A percentile compares a stretch with the other conserved stretches of the same genome.
Conservation (phyloP, 768 basidiomycete species). For the Lyophyllum decastes region DNA sequence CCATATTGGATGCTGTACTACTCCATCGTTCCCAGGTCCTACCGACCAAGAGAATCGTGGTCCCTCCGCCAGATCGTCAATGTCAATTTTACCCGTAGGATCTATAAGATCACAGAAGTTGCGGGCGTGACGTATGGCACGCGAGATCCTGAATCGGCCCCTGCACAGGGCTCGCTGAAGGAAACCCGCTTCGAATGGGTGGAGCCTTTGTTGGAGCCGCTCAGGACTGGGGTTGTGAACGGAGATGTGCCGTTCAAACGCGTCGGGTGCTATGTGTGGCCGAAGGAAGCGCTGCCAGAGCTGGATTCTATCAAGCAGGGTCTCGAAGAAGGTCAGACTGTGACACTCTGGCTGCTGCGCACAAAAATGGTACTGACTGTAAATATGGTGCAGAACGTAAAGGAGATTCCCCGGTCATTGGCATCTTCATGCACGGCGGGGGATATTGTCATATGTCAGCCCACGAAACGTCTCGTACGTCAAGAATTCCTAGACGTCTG, state of each 20-base stretch:
- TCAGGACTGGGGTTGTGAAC: conserved; percentile 43
- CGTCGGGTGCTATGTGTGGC: conserved; percentile 53
- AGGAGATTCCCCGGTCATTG: conserved; percentile 35
- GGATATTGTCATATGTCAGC: conserved; percentile 62
- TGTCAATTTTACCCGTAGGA: conserved; percentile 52
- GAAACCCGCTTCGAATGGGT: conserved; percentile 54
- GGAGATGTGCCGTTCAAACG: conserved; percentile 39
- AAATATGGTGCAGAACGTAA: background rate
- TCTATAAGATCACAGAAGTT: conserved; percentile 55
- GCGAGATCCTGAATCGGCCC: conserved; percentile 41
- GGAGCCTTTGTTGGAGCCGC: conserved; percentile 37
- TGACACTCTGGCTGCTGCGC: background rate
- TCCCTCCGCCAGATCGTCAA: conserved; percentile 48
- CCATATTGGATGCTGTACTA: conserved; percentile 48
- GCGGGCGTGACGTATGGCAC: conserved; percentile 59
- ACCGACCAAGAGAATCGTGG: conserved; percentile 52
- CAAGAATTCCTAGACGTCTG: conserved; percentile 47
- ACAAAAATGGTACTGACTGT: background rate
- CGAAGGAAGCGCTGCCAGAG: conserved; percentile 28
- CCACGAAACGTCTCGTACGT: conserved; percentile 48
- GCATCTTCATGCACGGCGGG: conserved; percentile 56
- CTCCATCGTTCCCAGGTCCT: conserved; percentile 39
- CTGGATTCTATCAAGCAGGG: background rate
- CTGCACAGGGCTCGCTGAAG: conserved; percentile 31
- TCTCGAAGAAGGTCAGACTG: background rate